Conservation (phyloP, 208 protist genomes). For the Crithidia brevicula region DNA sequence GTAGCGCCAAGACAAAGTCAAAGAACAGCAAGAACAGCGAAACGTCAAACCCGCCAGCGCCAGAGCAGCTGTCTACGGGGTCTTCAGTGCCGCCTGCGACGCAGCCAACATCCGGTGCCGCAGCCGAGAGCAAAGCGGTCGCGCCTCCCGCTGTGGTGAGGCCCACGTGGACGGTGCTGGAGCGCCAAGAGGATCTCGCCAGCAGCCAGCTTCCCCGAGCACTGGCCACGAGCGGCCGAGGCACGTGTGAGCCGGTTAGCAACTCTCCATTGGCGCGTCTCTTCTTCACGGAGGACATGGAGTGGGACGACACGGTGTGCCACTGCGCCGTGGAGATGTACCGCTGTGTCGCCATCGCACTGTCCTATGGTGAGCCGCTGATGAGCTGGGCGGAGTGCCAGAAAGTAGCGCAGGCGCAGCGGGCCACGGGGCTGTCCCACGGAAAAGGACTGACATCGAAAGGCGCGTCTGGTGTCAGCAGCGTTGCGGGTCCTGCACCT, state of each 20-base stretch:
- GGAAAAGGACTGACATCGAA: constrained; percentile 2
- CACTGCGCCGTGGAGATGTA: constrained; percentile 65
- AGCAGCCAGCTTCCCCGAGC: constrained; percentile 17
- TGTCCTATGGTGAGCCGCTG: constrained; percentile 29
- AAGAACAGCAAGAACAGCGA: constrained; percentile 28
- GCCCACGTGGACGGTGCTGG: constrained; percentile 21
- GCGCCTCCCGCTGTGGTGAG: too few species aligned
- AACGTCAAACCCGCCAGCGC: too few species aligned
- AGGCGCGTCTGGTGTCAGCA: background rate
- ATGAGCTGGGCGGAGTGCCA: constrained; percentile 29
- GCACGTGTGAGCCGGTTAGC: constrained; percentile 44
- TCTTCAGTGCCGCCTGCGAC: background rate
- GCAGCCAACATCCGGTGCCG: too few species aligned
- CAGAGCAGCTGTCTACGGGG: too few species aligned
- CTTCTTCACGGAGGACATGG: constrained; percentile 37
- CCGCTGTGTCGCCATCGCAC: constrained; percentile 60
- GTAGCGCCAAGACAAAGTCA: constrained; percentile 15
- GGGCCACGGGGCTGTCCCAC: background rate
- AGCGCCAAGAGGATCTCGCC: constrained; percentile 15
- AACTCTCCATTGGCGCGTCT: constrained; percentile 48
- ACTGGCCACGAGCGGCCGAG: constrained; percentile 19
- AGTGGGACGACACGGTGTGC: constrained; percentile 58
- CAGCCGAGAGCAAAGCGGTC: background rate
- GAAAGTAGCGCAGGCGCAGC: background rate
- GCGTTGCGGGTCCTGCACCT: background rate